Evolutionary conservation across 2,329 filamentous ascomycete species (phyloP).

Genomic region (Purpureocillium takamizusanense): DNA sequence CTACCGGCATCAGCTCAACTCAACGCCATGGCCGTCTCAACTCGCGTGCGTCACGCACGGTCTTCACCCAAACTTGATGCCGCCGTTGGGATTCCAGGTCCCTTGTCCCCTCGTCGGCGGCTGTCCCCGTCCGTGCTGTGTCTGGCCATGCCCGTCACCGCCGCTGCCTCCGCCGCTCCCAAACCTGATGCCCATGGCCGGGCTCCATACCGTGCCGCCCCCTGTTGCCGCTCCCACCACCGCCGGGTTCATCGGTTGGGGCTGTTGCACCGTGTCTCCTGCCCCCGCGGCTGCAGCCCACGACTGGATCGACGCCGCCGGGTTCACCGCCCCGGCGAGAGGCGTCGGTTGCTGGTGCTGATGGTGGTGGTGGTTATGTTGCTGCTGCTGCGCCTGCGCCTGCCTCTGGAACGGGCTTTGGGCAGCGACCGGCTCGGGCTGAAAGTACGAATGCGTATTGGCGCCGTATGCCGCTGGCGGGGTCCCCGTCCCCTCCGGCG

Average conservation of each 20-base stretch:
- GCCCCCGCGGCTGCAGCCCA: conserved; percentile 29
- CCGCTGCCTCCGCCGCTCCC: conserved; percentile 27
- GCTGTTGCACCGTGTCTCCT: conserved; percentile 48
- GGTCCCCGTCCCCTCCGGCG: conserved; percentile 14
- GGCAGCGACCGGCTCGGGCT: conserved; percentile 1
- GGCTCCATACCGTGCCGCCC: conserved; percentile 51
- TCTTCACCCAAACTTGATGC: conserved; percentile 44
- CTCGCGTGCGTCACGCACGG: no score
- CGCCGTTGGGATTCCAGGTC: conserved; percentile 51
- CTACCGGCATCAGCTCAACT: no score
- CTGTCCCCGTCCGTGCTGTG: no score
- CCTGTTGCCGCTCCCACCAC: conserved; percentile 29
- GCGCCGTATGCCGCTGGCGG: conserved; percentile 6
- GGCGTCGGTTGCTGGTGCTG: conserved; percentile 14
- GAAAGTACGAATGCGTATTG: conserved; percentile 9
- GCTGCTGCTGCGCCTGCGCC: conserved; percentile 6
- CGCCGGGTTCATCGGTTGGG: conserved; percentile 20
- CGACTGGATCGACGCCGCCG: conserved; percentile 44
- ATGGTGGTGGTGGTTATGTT: conserved; percentile 13
- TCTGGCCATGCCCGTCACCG: conserved; percentile 13
- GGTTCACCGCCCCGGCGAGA: conserved; percentile 17
- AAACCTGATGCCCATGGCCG: conserved; percentile 75
- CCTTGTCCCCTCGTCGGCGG: conserved; percentile 20
- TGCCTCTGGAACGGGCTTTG: conserved; percentile 1
- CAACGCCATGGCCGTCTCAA: no score